Conservation (phyloP, 2,329 filamentous ascomycete species). For the Pyrenophora tritici-repentis region DNA sequence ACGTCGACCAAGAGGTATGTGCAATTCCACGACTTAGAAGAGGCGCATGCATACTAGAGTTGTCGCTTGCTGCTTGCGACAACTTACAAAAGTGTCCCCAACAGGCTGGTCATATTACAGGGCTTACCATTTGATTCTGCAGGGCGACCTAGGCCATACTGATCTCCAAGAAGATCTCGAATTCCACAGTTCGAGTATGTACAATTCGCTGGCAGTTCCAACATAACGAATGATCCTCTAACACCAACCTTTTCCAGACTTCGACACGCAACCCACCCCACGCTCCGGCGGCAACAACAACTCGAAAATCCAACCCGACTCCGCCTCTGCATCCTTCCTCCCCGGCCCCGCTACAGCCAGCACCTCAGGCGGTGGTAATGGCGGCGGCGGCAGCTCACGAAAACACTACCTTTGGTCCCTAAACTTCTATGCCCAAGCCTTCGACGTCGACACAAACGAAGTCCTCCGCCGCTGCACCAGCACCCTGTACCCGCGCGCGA, state of each 20-base stretch:
- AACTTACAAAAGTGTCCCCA: not conserved
- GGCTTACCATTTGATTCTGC: conserved; percentile 7
- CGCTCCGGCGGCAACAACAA: conserved; percentile 42
- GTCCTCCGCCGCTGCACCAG: conserved; percentile 86
- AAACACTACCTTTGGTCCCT: conserved; percentile 94
- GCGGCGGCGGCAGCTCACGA: conserved; percentile 30
- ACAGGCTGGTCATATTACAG: too few species aligned
- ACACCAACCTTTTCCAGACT: conserved; percentile 56
- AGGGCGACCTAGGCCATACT: conserved; percentile 97
- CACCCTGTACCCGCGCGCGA: conserved; percentile 85
- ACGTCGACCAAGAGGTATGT: conserved; percentile 90
- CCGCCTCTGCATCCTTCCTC: conserved; percentile 45
- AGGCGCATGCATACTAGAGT: not conserved
- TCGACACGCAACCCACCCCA: conserved; percentile 62
- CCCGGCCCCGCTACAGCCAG: conserved; percentile 31
- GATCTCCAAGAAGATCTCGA: conserved; percentile 98
- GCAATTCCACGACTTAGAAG: not conserved
- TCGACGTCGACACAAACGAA: conserved; percentile 93
- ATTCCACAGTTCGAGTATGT: conserved; percentile 85
- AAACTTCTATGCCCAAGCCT: conserved; percentile 95
- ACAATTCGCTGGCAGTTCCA: too few species aligned
- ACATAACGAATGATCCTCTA: not conserved
- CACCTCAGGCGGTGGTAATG: conserved; percentile 16
- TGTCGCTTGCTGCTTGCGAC: not conserved
- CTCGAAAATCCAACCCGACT: conserved; percentile 52